Evolutionary conservation across 2,329 filamentous ascomycete genomes (phyloP).

Genomic region (Blastomyces emzantsi): DNA sequence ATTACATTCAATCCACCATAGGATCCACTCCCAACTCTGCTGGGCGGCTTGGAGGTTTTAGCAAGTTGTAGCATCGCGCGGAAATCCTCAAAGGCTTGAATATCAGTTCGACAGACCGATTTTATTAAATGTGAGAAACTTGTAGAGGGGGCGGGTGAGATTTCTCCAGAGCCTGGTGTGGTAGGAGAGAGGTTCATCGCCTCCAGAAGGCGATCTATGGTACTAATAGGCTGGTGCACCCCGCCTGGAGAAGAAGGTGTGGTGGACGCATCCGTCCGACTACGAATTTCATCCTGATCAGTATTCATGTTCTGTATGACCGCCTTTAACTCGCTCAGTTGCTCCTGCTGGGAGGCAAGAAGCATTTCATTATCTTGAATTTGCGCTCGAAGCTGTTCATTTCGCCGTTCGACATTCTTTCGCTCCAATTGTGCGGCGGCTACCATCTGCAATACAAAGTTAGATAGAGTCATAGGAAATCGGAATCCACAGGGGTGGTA

Average conservation of each 20-base stretch:
- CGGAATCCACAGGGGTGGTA: background rate
- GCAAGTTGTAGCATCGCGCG: conserved; percentile 63
- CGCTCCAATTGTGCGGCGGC: conserved; percentile 78
- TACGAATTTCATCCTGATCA: conserved; percentile 58
- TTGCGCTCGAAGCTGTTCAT: conserved; percentile 78
- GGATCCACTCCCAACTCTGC: conserved; percentile 63
- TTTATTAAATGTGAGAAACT: conserved; percentile 77
- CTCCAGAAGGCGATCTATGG: conserved; percentile 52
- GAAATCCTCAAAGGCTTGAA: conserved; percentile 78
- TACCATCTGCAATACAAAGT: conserved; percentile 58
- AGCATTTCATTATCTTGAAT: conserved; percentile 78
- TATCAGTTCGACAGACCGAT: conserved; percentile 72
- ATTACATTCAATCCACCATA: conserved; percentile 56
- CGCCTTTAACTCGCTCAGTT: conserved; percentile 79
- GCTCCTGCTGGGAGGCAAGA: conserved; percentile 83
- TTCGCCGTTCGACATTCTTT: conserved; percentile 70
- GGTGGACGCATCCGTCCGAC: conserved; percentile 55
- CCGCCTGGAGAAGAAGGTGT: conserved; percentile 74
- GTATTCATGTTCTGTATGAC: conserved; percentile 82
- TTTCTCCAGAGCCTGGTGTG: conserved; percentile 42
- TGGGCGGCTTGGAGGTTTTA: conserved; percentile 51
- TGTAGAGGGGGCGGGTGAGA: conserved; percentile 53
- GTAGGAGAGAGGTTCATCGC: conserved; percentile 45
- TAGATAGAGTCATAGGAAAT: conserved; percentile 10
- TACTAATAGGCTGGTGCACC: conserved; percentile 43